These are phyloP conservation scores for Hamigera avellanea DNA, from an alignment of 495 filamentous ascomycete species.

Conservation along the genomic window DNA sequence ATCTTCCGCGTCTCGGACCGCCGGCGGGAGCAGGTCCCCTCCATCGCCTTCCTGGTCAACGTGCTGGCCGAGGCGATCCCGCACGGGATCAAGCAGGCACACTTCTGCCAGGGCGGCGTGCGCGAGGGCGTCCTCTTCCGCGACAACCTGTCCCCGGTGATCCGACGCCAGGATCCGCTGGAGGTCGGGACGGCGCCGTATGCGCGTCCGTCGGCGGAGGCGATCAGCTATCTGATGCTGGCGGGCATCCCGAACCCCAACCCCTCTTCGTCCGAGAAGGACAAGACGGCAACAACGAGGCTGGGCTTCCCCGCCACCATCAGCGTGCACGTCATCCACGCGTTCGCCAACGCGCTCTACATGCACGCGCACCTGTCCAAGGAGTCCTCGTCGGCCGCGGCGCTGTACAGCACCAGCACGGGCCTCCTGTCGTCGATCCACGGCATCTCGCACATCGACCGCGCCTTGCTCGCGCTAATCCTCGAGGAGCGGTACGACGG, in stretches of 20 bases:
- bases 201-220: conserved; percentile 28
- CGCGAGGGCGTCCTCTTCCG: conserved; percentile 72
- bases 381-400: conserved; percentile 48
- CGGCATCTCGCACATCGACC: conserved; percentile 59
- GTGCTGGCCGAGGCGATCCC: conserved; percentile 59
- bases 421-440: conserved; percentile 54
- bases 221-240: conserved; percentile 30
- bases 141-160: conserved; percentile 43
- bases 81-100: conserved; percentile 54
- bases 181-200: conserved; percentile 43
- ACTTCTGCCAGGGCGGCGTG: conserved; percentile 80
- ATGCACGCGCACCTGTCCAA: conserved; percentile 38
- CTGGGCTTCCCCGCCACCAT: conserved; percentile 28
- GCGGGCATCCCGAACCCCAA: conserved; percentile 31
- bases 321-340: conserved; percentile 33
- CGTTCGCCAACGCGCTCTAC: conserved; percentile 40
- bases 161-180: conserved; percentile 56
- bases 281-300: too few species aligned
- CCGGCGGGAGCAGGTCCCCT: conserved; percentile 69
- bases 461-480: conserved; percentile 59
- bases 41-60: conserved; percentile 67
- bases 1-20: conserved; percentile 80
- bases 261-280: too few species aligned
- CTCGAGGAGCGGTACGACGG: conserved; percentile 70
- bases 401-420: conserved; percentile 60